Base-by-base conservation (phyloP, 345 rosid genomes). In the Durio zibethinus region DNA sequence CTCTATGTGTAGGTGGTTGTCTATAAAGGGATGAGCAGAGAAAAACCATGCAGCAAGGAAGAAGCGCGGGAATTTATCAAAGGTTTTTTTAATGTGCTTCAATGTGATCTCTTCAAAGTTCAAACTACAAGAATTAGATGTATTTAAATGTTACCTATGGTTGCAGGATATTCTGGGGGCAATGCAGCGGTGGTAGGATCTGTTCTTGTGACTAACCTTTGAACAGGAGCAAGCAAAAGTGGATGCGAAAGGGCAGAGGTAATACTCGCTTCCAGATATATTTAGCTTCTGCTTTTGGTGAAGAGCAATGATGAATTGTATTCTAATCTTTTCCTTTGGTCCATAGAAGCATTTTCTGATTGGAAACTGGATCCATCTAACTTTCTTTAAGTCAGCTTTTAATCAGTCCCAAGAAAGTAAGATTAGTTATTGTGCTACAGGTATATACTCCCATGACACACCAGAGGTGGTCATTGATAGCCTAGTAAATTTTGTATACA, bases 161-260 rank as follows among this genome's bases (percentile, higher is more conserved):
- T 56, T 78, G 80, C 85, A 95, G 99, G 92, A 70, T 96, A 93
- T 84, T 93, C 99, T 4, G 94, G 97, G 2, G 85, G 89, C 47
- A 93, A 88, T 70, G 97, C 92, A 36, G 94, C 92, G 5, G 94
- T 90, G 50, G 97, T 91, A 21, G 97, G 99, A 74, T 91, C 99
- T n/a, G 93, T 92, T 67, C 81, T 92, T 53, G 93, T 93, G 43
- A 86, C 88, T 73, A 96, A 96, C 82, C 88, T 96, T 76, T 88
- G 85, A 77, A 91, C 92, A 75, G 98, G 99, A 64, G 80, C 80
- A 79, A 84, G 83, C 76, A 89, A 84, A 83, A 92, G 87, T n/a
- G 99, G 85, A 47, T 93, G 92, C 93, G 99, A 96, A 52, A 84
- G 82, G 77, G 98, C 94, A 62, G 99, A 96, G 98, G 98, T 94